These are phyloP conservation scores for Rhytidiadelphus loreus DNA, from an alignment of 225 moss, liverwort and hornwort genomes.

Conservation along the genomic window DNA sequence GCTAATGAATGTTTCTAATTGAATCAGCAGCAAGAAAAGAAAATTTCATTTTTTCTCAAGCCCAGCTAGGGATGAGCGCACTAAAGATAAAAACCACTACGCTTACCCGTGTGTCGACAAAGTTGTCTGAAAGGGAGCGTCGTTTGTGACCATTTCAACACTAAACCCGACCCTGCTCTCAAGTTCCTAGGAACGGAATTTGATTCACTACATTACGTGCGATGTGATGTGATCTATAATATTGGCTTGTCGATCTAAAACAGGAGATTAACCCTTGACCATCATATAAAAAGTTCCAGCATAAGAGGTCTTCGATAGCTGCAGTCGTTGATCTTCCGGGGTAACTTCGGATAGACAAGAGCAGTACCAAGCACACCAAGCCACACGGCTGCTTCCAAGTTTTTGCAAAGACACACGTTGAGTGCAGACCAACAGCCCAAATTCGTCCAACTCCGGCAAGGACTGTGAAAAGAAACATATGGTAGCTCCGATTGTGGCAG, in stretches of 20 bases:
- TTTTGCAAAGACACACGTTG: background rate
- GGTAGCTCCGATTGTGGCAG: slow-evolving; percentile 3
- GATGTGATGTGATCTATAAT: background rate
- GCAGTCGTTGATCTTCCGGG: background rate
- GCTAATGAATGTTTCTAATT: slow-evolving; percentile 27
- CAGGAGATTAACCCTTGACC: background rate
- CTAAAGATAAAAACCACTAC: background rate
- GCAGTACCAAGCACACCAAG: background rate
- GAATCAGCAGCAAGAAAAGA: background rate
- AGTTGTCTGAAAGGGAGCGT: slow-evolving; percentile 21
- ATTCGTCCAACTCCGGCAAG: background rate
- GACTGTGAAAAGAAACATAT: slow-evolving; percentile 1
- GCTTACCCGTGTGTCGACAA: slow-evolving; percentile 26
- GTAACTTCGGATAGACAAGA: background rate
- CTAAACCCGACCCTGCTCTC: background rate
- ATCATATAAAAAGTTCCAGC: background rate
- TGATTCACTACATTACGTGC: background rate
- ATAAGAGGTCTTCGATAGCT: background rate
- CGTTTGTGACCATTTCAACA: background rate
- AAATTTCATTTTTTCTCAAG: background rate
- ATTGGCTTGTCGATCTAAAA: background rate
- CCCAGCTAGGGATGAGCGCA: background rate
- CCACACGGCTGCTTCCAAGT: background rate
- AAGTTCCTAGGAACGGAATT: background rate
- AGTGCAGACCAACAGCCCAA: slow-evolving; percentile 3